Evolutionary conservation across 1,284 basidiomycete genomes (phyloP).

Genomic region (Trichosporon ovoides): DNA sequence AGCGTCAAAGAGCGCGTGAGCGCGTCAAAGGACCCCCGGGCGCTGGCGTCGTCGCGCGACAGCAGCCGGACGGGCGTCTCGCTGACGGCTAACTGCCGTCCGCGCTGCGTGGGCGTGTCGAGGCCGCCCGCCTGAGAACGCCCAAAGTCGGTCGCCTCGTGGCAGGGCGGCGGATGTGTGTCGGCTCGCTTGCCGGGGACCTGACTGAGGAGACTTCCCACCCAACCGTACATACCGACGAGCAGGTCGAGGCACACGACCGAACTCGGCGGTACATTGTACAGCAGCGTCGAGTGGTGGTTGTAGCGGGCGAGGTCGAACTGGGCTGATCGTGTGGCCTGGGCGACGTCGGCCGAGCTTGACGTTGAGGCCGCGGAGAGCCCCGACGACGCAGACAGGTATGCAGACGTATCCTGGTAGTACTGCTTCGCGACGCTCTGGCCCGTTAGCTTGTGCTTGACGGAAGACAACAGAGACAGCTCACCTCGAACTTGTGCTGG

Average conservation of each 20-base stretch:
- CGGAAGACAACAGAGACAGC: background rate
- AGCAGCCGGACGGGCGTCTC: slow-evolving; percentile 25
- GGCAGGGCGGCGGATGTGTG: slow-evolving; percentile 14
- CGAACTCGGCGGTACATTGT: slow-evolving; percentile 45
- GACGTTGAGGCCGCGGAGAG: slow-evolving; percentile 6
- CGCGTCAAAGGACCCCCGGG: slow-evolving; percentile 13
- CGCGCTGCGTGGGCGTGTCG: slow-evolving; percentile 22
- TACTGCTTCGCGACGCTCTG: slow-evolving; percentile 43
- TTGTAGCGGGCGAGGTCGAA: slow-evolving; percentile 44
- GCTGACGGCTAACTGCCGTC: slow-evolving; percentile 16
- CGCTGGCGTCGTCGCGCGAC: slow-evolving; percentile 17
- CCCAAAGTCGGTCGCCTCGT: slow-evolving; percentile 13
- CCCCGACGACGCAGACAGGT: slow-evolving; percentile 26
- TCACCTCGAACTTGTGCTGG: slow-evolving; percentile 43
- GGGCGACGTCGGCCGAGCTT: slow-evolving; percentile 28
- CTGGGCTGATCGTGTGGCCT: slow-evolving; percentile 38
- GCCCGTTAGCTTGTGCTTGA: background rate
- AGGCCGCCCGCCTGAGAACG: background rate
- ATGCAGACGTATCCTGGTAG: slow-evolving; percentile 40
- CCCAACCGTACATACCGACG: slow-evolving; percentile 45
- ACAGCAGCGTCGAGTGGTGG: slow-evolving; percentile 45
- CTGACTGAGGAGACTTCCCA: slow-evolving; percentile 34
- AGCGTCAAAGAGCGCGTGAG: slow-evolving; percentile 30
- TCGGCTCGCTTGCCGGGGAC: slow-evolving; percentile 13
- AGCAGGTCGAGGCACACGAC: slow-evolving; percentile 43